A percentile compares a stretch with the other conserved stretches of the same genome.
Evolutionary conservation across 2,329 filamentous ascomycete species (phyloP).

Genomic region (Delphinella strobiligena): DNA sequence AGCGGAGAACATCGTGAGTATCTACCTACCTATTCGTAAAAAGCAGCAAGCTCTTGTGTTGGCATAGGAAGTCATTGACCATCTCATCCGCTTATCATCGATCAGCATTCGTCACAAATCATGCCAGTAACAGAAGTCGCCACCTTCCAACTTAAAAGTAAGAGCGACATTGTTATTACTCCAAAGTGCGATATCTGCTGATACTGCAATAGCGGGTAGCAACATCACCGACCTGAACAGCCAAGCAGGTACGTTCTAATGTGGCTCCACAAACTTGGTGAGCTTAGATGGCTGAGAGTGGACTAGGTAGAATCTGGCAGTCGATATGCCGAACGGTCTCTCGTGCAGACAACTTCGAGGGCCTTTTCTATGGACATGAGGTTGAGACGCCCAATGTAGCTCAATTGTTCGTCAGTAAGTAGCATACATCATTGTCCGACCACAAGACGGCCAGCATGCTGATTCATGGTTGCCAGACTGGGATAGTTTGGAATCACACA

Average conservation of each 20-base stretch:
- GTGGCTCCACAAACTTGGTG: not conserved
- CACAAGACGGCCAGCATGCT: not conserved
- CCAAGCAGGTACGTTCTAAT: slow-evolving; percentile 15
- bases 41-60: no score
- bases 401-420: slow-evolving; percentile 30
- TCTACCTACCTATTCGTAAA: no score
- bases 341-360: slow-evolving; percentile 24
- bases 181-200: no score
- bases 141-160: slow-evolving; percentile 20
- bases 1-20: no score
- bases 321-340: slow-evolving; percentile 22
- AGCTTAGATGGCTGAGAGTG: not conserved
- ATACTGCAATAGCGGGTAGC: slow-evolving; percentile 17
- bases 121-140: slow-evolving; percentile 30
- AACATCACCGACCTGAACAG: slow-evolving; percentile 19
- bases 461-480: slow-evolving; percentile 25
- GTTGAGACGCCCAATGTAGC: slow-evolving; percentile 27
- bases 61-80: no score
- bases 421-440: not conserved
- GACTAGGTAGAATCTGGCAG: slow-evolving; percentile 16
- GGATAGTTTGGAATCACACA: slow-evolving; percentile 27
- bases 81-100: no score
- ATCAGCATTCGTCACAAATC: no score
- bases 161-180: not conserved
- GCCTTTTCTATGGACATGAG: slow-evolving; percentile 24